These are phyloP conservation scores for Chiua virens DNA, from an alignment of 768 basidiomycete genomes.

Conservation along the genomic window DNA sequence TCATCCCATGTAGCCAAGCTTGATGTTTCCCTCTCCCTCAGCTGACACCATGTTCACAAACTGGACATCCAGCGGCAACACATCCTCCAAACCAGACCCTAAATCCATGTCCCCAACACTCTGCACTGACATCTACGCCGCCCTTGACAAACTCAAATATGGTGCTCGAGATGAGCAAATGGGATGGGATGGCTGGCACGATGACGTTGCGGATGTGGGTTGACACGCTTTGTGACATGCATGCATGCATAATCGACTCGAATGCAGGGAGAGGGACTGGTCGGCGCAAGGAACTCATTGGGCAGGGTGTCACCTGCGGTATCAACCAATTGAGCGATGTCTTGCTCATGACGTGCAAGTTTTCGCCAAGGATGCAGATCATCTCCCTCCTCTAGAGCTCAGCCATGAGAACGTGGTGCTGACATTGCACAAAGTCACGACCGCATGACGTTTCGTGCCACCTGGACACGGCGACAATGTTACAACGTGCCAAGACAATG, in stretches of 20 bases:
- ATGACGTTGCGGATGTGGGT: constrained; percentile 60
- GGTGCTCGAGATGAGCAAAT: constrained; percentile 54
- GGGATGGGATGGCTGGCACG: constrained; percentile 55
- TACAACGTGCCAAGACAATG: too few species aligned
- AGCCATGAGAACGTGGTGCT: too few species aligned
- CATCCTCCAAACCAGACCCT: constrained; percentile 17
- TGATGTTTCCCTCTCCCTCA: too few species aligned
- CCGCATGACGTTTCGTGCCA: too few species aligned
- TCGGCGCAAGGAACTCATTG: constrained; percentile 41
- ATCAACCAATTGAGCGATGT: constrained; percentile 51
- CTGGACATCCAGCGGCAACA: constrained; percentile 37
- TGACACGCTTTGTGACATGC: constrained; percentile 45
- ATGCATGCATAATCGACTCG: constrained; percentile 27
- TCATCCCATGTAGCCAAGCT: neutral
- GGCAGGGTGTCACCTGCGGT: constrained; percentile 50
- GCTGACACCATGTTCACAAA: constrained; percentile 44
- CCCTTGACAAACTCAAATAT: constrained; percentile 50
- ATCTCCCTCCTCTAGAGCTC: constrained; percentile 53
- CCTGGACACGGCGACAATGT: too few species aligned
- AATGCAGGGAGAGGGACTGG: constrained; percentile 7
- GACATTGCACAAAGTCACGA: too few species aligned
- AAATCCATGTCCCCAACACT: constrained; percentile 49
- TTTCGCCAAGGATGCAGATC: constrained; percentile 53
- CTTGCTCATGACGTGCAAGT: constrained; percentile 52
- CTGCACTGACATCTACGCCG: constrained; percentile 50